Evolutionary conservation across 2,329 filamentous ascomycete species (phyloP).

Genomic region (Botryosphaeria dothidea): DNA sequence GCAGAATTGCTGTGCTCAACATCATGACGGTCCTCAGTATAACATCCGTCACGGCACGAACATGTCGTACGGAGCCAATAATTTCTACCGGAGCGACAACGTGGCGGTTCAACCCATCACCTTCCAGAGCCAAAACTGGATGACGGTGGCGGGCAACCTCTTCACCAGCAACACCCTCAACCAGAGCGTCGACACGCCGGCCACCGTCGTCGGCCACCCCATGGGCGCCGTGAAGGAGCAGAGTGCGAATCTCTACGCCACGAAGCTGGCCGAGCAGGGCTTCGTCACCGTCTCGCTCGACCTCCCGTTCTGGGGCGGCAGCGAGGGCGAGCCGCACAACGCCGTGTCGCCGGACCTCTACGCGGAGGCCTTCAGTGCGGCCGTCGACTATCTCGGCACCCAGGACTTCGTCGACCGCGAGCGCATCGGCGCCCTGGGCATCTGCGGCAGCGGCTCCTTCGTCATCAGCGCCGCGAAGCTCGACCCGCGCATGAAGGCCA

Average conservation of each 20-base stretch:
- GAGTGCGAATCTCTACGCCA: conserved; percentile 34
- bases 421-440: conserved; percentile 33
- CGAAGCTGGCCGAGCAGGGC: conserved; percentile 30
- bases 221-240: conserved; percentile 36
- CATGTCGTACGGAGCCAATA: conserved; percentile 23
- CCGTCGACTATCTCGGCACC: conserved; percentile 32
- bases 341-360: conserved; percentile 30
- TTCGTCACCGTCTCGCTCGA: conserved; percentile 31
- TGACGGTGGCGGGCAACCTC: conserved; percentile 22
- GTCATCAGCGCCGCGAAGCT: conserved; percentile 40
- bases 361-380: conserved; percentile 33
- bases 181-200: conserved; percentile 7
- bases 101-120: conserved; percentile 21
- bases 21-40: background rate
- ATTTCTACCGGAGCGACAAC: conserved; percentile 23
- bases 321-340: conserved; percentile 30
- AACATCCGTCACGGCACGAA: conserved; percentile 19
- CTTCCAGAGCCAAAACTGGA: conserved; percentile 21
- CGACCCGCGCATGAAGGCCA: conserved; percentile 28
- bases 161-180: conserved; percentile 20
- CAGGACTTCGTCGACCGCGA: conserved; percentile 29
- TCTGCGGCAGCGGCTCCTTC: conserved; percentile 34
- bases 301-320: conserved; percentile 29
- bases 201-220: conserved; percentile 32
- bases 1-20: background rate